Evolutionary conservation across 495 filamentous ascomycete species (phyloP).

Genomic region (Tuber brumale): DNA sequence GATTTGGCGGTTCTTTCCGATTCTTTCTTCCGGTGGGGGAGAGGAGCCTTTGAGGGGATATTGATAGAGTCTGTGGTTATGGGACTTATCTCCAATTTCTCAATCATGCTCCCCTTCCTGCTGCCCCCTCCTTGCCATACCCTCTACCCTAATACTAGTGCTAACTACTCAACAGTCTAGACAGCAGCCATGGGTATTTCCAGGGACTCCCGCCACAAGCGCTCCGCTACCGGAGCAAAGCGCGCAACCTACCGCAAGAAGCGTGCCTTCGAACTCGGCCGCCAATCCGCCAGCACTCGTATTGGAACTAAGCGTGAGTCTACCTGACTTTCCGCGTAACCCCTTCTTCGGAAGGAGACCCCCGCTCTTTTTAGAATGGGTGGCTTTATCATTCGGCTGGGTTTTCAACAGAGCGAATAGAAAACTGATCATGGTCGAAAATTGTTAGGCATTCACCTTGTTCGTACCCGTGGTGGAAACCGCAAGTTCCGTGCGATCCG

Average conservation of each 20-base stretch:
- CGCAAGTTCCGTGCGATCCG: constrained; percentile 98
- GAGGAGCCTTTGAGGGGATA: not conserved
- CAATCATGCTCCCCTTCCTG: not conserved
- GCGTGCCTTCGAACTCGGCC: constrained; percentile 98
- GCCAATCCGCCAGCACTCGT: constrained; percentile 97
- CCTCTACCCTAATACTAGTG: not conserved
- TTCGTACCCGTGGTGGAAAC: constrained; percentile 98
- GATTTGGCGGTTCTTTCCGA: not conserved
- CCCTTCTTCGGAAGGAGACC: constrained; percentile 41
- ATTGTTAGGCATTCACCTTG: constrained; percentile 68
- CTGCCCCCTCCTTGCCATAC: not conserved
- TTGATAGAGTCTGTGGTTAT: not conserved
- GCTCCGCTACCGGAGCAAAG: constrained; percentile 94
- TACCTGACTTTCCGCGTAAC: constrained; percentile 39
- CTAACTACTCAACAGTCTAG: not conserved
- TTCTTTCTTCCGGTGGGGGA: not conserved
- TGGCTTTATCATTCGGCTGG: constrained; percentile 18
- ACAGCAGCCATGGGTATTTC: constrained; percentile 92
- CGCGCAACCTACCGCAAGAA: constrained; percentile 85
- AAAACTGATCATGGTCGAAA: constrained; percentile 26
- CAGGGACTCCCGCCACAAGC: constrained; percentile 98
- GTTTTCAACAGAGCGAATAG: constrained; percentile 7
- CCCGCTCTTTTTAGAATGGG: constrained; percentile 26
- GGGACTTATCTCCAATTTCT: not conserved
- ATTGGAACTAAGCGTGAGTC: constrained; percentile 81